These are phyloP conservation scores for Sporothrix dimorphospora DNA, from an alignment of 2,329 filamentous ascomycete genomes.

Conservation along the genomic window DNA sequence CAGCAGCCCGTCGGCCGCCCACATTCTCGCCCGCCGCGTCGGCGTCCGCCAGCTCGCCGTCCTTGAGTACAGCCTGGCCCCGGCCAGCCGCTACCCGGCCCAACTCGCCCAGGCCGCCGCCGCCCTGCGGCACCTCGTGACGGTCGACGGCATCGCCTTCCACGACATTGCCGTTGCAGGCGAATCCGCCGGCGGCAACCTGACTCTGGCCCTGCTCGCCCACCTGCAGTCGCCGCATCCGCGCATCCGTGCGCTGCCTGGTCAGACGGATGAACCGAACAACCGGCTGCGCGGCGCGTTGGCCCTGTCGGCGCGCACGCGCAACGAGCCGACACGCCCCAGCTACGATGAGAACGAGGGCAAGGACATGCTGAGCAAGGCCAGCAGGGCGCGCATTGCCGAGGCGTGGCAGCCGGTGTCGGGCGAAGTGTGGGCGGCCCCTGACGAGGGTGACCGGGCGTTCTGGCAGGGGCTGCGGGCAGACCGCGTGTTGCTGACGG, in stretches of 20 bases:
- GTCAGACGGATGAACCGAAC: neutral
- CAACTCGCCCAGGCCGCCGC: conserved; percentile 36
- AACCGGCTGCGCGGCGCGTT: conserved; percentile 31
- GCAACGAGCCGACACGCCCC: conserved; percentile 32
- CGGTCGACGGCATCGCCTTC: conserved; percentile 19
- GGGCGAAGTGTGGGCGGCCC: conserved; percentile 33
- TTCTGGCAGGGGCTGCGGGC: conserved; percentile 32
- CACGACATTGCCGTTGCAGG: conserved; percentile 34
- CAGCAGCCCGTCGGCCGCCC: conserved; percentile 24
- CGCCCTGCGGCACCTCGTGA: conserved; percentile 33
- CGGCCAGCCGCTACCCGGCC: conserved; percentile 34
- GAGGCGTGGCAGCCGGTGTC: conserved; percentile 28
- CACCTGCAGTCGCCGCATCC: conserved; percentile 34
- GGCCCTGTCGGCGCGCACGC: conserved; percentile 34
- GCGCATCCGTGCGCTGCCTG: conserved; percentile 30
- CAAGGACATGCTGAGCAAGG: conserved; percentile 33
- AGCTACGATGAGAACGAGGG: conserved; percentile 33
- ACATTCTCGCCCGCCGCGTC: conserved; percentile 22
- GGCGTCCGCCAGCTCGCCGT: conserved; percentile 32
- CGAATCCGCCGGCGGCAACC: conserved; percentile 36
- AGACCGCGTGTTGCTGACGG: conserved; percentile 29
- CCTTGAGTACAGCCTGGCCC: conserved; percentile 36
- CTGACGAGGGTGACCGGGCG: conserved; percentile 27
- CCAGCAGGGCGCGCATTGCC: conserved; percentile 29
- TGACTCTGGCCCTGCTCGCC: conserved; percentile 33